Evolutionary conservation across 2,329 filamentous ascomycete genomes (phyloP).

Genomic region (Dactylonectria estremocensis): DNA sequence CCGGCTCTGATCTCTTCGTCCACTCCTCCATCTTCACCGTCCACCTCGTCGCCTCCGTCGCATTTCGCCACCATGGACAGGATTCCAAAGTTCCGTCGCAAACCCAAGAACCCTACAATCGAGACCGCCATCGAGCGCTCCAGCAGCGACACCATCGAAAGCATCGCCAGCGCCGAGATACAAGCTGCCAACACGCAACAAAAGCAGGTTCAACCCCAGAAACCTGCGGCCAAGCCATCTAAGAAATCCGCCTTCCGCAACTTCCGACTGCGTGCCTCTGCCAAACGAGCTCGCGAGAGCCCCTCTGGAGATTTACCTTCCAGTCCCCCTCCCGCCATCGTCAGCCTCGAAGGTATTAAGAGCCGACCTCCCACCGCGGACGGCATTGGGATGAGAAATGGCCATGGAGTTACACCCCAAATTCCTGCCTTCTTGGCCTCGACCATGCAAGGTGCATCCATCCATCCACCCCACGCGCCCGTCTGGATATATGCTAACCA

Average conservation of each 20-base stretch:
- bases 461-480: slow-evolving; percentile 11
- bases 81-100: slow-evolving; percentile 60
- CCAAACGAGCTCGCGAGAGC: slow-evolving; percentile 62
- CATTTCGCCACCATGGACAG: slow-evolving; percentile 56
- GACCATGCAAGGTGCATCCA: slow-evolving; percentile 55
- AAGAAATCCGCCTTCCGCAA: slow-evolving; percentile 61
- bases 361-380: slow-evolving; percentile 44
- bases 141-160: slow-evolving; percentile 48
- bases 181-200: slow-evolving; percentile 42
- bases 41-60: slow-evolving; percentile 5
- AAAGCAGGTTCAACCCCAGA: slow-evolving; percentile 41
- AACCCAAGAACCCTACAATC: slow-evolving; percentile 61
- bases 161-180: slow-evolving; percentile 46
- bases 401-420: slow-evolving; percentile 35
- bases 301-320: slow-evolving; percentile 55
- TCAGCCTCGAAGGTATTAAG: slow-evolving; percentile 55
- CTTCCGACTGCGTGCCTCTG: slow-evolving; percentile 61
- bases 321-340: slow-evolving; percentile 52
- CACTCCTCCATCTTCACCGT: slow-evolving; percentile 4
- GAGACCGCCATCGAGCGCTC: slow-evolving; percentile 57
- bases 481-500: slow-evolving; percentile 5
- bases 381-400: slow-evolving; percentile 33
- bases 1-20: slow-evolving; percentile 29
- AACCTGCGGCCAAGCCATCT: slow-evolving; percentile 41
- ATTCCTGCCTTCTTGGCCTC: slow-evolving; percentile 59